Conservation (phyloP, 352 stramenopile species). For the Pythium pyrilobum region DNA sequence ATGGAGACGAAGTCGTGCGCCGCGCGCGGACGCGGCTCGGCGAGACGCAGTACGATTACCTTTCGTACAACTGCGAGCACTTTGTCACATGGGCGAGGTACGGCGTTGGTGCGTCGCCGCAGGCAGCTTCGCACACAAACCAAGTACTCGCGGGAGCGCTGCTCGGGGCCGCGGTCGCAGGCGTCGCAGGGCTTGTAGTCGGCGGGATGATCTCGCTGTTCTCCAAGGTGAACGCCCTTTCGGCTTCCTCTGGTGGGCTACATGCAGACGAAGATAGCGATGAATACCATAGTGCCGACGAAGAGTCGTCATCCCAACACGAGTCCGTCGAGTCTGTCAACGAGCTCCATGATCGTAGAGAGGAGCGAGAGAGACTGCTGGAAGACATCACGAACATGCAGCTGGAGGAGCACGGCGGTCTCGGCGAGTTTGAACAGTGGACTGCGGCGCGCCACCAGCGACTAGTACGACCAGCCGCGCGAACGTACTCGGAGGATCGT, state of each 20-base stretch:
- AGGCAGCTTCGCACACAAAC: constrained; percentile 48
- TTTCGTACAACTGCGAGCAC: constrained; percentile 70
- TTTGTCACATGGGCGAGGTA: constrained; percentile 76
- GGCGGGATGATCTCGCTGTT: constrained; percentile 58
- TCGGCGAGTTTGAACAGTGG: constrained; percentile 46
- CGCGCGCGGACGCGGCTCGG: constrained; percentile 46
- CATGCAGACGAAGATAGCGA: constrained; percentile 4
- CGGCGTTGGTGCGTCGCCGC: constrained; percentile 44
- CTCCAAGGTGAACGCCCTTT: constrained; percentile 49
- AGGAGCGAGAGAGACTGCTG: constrained; percentile 36
- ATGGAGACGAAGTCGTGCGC: constrained; percentile 32
- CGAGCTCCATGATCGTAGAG: background rate
- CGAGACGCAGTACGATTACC: constrained; percentile 44
- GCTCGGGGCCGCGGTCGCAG: constrained; percentile 50
- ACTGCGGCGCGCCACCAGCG: constrained; percentile 4
- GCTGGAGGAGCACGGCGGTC: constrained; percentile 24
- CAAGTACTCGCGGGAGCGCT: constrained; percentile 58
- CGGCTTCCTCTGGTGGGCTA: constrained; percentile 28
- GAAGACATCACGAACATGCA: constrained; percentile 29
- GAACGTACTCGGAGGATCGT: constrained; percentile 40
- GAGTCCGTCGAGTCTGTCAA: too few species aligned
- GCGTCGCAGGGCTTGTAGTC: constrained; percentile 51
- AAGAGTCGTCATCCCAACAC: too few species aligned
- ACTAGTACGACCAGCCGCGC: constrained; percentile 1
- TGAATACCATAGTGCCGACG: constrained; percentile 5